These are phyloP conservation scores for Cryoendolithus antarcticus DNA, from an alignment of 2,329 filamentous ascomycete species.

Conservation along the genomic window DNA sequence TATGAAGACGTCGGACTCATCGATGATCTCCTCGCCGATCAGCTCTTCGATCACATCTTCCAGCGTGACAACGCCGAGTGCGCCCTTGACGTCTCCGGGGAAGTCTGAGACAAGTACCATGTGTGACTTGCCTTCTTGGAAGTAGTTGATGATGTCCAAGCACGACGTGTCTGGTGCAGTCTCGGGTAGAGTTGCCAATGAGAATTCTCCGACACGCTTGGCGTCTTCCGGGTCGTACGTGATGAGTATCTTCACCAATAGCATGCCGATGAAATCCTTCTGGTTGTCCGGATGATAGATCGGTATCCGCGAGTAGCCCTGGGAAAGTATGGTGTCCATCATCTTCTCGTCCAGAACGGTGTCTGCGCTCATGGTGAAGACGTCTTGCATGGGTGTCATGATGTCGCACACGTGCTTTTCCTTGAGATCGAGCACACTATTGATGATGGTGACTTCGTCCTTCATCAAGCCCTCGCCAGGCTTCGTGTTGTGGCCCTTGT, in stretches of 20 bases:
- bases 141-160: slow-evolving; percentile 97
- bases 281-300: slow-evolving; percentile 78
- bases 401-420: slow-evolving; percentile 89
- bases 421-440: slow-evolving; percentile 88
- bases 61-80: slow-evolving; percentile 83
- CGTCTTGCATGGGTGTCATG: slow-evolving; percentile 98
- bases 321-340: slow-evolving; percentile 86
- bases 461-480: slow-evolving; percentile 81
- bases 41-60: slow-evolving; percentile 98
- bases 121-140: slow-evolving; percentile 97
- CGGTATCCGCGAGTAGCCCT: slow-evolving; percentile 90
- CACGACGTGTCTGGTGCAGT: slow-evolving; percentile 93
- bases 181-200: slow-evolving; percentile 85
- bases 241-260: slow-evolving; percentile 95
- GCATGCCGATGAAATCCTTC: slow-evolving; percentile 90
- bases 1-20: slow-evolving; percentile 96
- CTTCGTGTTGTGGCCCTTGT: slow-evolving; percentile 78
- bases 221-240: slow-evolving; percentile 95
- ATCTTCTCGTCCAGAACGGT: slow-evolving; percentile 84
- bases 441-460: slow-evolving; percentile 98
- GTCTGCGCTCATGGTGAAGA: slow-evolving; percentile 93
- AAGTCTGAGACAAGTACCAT: slow-evolving; percentile 91
- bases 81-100: slow-evolving; percentile 83
- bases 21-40: slow-evolving; percentile 98
- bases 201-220: slow-evolving; percentile 77